Evolutionary conservation across 2,329 filamentous ascomycete species (phyloP).

Genomic region (Phyllosticta capitalensis): DNA sequence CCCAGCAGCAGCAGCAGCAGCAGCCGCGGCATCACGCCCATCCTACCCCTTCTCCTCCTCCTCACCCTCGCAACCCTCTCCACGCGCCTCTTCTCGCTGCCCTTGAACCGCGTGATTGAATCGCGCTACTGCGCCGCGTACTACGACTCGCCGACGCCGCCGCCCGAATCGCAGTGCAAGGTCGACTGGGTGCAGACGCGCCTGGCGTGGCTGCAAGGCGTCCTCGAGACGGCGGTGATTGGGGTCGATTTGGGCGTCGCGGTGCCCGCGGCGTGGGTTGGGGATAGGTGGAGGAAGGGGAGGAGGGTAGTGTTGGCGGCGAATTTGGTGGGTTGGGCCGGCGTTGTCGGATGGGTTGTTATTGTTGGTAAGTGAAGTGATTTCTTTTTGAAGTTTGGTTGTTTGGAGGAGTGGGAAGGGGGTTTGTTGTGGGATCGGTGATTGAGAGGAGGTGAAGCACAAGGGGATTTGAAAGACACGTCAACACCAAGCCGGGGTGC

Average conservation of each 20-base stretch:
- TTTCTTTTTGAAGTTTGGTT: background rate
- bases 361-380: slow-evolving; percentile 19
- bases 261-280: slow-evolving; percentile 26
- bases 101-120: slow-evolving; percentile 29
- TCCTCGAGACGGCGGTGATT: slow-evolving; percentile 28
- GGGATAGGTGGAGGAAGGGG: slow-evolving; percentile 17
- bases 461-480: too few relatives aligned
- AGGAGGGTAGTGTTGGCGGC: slow-evolving; percentile 21
- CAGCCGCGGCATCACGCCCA: background rate
- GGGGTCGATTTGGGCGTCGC: slow-evolving; percentile 26
- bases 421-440: background rate
- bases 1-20: background rate
- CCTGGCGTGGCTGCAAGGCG: slow-evolving; percentile 45
- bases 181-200: slow-evolving; percentile 41
- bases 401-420: background rate
- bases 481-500: too few relatives aligned
- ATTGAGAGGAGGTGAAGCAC: too few relatives aligned
- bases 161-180: slow-evolving; percentile 46
- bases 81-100: slow-evolving; percentile 25
- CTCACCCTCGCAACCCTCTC: slow-evolving; percentile 26
- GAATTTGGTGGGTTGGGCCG: slow-evolving; percentile 23
- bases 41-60: slow-evolving; percentile 17
- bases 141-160: slow-evolving; percentile 30
- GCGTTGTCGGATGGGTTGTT: slow-evolving; percentile 23
- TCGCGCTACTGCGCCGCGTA: slow-evolving; percentile 38